These are phyloP conservation scores for Trichoderma asperelloides DNA, from an alignment of 495 filamentous ascomycete species.

Conservation along the genomic window DNA sequence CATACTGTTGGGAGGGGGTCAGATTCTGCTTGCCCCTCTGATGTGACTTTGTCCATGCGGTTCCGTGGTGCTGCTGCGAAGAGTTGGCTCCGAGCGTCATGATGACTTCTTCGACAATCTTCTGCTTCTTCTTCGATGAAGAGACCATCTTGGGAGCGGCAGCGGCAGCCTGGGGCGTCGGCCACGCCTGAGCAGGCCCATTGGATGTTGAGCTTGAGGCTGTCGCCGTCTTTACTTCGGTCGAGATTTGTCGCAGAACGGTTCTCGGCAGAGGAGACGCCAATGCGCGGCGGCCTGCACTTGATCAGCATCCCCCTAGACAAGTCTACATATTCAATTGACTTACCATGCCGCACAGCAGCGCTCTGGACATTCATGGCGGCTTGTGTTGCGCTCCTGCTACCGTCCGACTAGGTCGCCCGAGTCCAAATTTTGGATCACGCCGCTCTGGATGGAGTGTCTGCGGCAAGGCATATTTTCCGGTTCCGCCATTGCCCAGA, in stretches of 20 bases:
- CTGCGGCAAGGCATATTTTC: background rate
- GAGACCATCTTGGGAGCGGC: background rate
- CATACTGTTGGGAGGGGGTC: constrained; percentile 8
- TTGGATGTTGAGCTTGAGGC: background rate
- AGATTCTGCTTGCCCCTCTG: background rate
- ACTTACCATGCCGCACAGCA: constrained; percentile 11
- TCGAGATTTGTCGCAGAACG: constrained; percentile 9
- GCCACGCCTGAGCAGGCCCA: background rate
- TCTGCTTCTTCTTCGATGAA: constrained; percentile 8
- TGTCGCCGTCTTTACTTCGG: constrained; percentile 1
- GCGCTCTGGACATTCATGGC: constrained; percentile 8
- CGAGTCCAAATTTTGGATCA: constrained; percentile 1
- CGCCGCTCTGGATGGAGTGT: background rate
- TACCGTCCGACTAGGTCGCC: background rate
- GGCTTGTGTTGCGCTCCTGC: background rate
- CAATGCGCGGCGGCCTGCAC: background rate
- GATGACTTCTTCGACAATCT: constrained; percentile 7
- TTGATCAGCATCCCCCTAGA: background rate
- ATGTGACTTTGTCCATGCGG: background rate
- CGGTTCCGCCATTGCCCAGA: background rate
- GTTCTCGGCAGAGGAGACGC: background rate
- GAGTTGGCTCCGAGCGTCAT: constrained; percentile 6
- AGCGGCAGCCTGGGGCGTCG: constrained; percentile 1
- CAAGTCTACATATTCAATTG: background rate
- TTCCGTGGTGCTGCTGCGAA: constrained; percentile 1